Evolutionary conservation across 352 stramenopile species (phyloP).

Genomic region (Globisporangium carolinianum): DNA sequence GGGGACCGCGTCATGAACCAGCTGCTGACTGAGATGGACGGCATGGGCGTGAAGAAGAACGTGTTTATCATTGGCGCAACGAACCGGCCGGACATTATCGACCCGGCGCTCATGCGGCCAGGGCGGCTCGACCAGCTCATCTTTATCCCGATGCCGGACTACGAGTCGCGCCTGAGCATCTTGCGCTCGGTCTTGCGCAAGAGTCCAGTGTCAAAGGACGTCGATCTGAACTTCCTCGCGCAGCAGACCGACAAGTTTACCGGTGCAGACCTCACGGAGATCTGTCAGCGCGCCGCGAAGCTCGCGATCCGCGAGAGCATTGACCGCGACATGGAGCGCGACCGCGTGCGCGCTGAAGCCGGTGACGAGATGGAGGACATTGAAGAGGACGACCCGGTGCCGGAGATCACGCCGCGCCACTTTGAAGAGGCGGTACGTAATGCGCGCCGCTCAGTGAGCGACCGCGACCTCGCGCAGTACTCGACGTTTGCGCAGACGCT

Average conservation of each 20-base stretch:
- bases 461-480: constrained; percentile 95
- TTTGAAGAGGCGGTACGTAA: constrained; percentile 98
- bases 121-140: constrained; percentile 94
- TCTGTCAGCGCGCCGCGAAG: constrained; percentile 99
- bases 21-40: constrained; percentile 99
- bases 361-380: constrained; percentile 86
- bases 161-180: constrained; percentile 94
- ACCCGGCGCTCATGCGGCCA: constrained; percentile 95
- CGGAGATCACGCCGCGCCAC: constrained; percentile 91
- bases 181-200: constrained; percentile 96
- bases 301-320: constrained; percentile 99
- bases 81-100: constrained; percentile 96
- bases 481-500: constrained; percentile 88
- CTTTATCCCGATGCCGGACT: constrained; percentile 97
- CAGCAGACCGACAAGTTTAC: constrained; percentile 98
- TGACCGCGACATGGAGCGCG: constrained; percentile 96
- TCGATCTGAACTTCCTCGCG: constrained; percentile 96
- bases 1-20: constrained; percentile 99
- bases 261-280: constrained; percentile 99
- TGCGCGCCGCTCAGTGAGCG: constrained; percentile 95
- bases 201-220: constrained; percentile 96
- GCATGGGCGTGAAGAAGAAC: constrained; percentile 98
- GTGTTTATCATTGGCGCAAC: constrained; percentile 98
- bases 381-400: constrained; percentile 95
- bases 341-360: constrained; percentile 91